phyloP scores from a whole-genome alignment of 164 flowering plant genomes.

The Buxus sempervirens region DNA sequence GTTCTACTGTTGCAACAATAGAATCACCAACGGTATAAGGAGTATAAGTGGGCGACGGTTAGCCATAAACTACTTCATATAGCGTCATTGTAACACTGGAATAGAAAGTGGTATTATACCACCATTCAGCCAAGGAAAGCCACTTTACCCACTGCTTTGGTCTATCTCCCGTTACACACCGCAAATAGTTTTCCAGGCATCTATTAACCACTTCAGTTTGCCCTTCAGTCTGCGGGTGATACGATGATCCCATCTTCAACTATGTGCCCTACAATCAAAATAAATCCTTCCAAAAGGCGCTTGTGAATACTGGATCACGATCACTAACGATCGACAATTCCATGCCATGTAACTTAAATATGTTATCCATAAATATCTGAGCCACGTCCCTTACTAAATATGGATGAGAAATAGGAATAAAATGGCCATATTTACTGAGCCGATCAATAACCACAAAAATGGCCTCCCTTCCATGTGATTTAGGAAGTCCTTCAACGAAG shows the following conservation, averaged over 20 bases:
- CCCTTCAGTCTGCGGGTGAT: conserved; percentile 12
- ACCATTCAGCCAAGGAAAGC: conserved; percentile 11
- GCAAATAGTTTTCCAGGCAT: background rate
- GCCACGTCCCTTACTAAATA: background rate
- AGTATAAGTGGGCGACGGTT: background rate
- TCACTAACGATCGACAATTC: conserved; percentile 3
- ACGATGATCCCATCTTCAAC: background rate
- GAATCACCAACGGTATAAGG: background rate
- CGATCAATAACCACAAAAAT: conserved; percentile 8
- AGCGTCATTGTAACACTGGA: background rate
- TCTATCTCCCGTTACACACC: background rate
- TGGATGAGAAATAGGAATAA: background rate
- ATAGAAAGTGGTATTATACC: conserved; percentile 18
- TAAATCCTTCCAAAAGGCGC: conserved; percentile 3
- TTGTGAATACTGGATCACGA: background rate
- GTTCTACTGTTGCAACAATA: background rate
- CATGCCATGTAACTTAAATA: background rate
- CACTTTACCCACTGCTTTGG: conserved; percentile 5
- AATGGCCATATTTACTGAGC: conserved; percentile 4
- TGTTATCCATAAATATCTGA: background rate
- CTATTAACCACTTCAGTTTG: conserved; percentile 5
- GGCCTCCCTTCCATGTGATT: background rate
- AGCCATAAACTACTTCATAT: background rate
- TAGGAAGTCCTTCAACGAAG: conserved; percentile 3
- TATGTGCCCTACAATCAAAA: background rate